These are phyloP conservation scores for Penicillium flavigenum DNA, from an alignment of 495 filamentous ascomycete species.

Conservation along the genomic window DNA sequence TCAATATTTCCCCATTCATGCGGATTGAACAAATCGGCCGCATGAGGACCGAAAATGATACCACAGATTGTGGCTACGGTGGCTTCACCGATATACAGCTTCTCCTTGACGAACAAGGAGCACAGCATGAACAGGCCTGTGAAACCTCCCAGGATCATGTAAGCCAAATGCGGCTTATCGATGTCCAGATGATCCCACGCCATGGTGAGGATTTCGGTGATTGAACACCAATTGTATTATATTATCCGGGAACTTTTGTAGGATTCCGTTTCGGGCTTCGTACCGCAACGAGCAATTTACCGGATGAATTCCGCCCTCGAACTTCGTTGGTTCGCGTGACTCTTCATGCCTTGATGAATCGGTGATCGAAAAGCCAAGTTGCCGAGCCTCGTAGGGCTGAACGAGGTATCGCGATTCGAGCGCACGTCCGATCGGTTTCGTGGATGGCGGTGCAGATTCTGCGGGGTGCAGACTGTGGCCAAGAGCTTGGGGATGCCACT, in stretches of 20 bases:
- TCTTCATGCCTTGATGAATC: constrained; percentile 34
- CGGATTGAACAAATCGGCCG: constrained; percentile 87
- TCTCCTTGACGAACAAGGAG: constrained; percentile 96
- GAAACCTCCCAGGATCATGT: constrained; percentile 97
- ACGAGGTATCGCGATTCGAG: constrained; percentile 2
- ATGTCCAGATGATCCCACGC: constrained; percentile 90
- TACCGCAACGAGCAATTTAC: constrained; percentile 22
- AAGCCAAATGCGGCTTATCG: constrained; percentile 95
- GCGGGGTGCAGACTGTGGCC: constrained; percentile 9
- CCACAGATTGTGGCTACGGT: constrained; percentile 95
- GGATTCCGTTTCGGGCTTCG: constrained; percentile 3
- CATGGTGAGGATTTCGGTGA: constrained; percentile 53
- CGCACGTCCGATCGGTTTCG: not conserved
- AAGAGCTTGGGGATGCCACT: constrained; percentile 11
- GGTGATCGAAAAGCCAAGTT: constrained; percentile 5
- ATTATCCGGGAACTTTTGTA: constrained; percentile 8
- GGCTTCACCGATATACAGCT: constrained; percentile 97
- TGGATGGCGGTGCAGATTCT: not conserved
- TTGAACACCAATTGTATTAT: constrained; percentile 4
- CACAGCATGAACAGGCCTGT: constrained; percentile 98
- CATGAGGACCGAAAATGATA: constrained; percentile 96
- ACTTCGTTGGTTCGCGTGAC: constrained; percentile 18
- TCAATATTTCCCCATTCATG: constrained; percentile 86
- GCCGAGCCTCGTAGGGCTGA: constrained; percentile 27
- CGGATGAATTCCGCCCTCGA: constrained; percentile 29